Conservation (phyloP, 257 asterid species). For the Solanum paucissectum region DNA sequence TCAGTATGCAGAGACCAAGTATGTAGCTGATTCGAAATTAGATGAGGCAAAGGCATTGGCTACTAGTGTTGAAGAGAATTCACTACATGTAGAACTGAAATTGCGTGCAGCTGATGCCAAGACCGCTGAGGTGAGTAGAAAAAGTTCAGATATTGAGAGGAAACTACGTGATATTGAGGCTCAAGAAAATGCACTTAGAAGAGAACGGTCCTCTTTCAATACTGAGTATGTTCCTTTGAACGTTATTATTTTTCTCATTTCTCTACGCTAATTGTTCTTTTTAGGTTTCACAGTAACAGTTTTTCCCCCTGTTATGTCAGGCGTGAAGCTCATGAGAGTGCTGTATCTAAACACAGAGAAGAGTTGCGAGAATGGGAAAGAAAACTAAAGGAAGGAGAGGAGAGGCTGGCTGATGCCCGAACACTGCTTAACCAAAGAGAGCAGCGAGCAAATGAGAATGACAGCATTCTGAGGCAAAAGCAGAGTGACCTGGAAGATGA, state of each 20-base stretch:
- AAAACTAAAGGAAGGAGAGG: constrained; percentile 77
- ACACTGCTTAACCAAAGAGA: constrained; percentile 87
- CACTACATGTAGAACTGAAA: constrained; percentile 85
- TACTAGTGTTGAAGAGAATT: constrained; percentile 68
- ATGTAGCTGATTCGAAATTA: constrained; percentile 71
- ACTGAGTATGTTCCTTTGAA: constrained; percentile 46
- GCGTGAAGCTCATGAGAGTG: constrained; percentile 56
- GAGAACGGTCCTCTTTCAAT: constrained; percentile 62
- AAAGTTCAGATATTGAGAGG: constrained; percentile 77
- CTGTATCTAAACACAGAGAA: constrained; percentile 72
- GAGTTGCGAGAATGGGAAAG: constrained; percentile 88
- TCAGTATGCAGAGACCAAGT: constrained; percentile 79
- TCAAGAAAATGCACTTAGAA: constrained; percentile 73
- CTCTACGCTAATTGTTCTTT: background rate
- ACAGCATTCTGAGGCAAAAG: constrained; percentile 53
- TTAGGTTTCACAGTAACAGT: background rate
- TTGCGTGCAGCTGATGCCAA: constrained; percentile 81
- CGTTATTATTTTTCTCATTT: background rate
- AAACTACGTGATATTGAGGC: constrained; percentile 55
- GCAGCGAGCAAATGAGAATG: constrained; percentile 76
- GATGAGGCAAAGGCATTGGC: constrained; percentile 68
- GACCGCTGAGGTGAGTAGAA: constrained; percentile 87
- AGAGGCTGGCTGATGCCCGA: constrained; percentile 74
- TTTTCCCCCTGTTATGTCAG: constrained; percentile 16
- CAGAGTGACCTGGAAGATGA: constrained; percentile 63